Evolutionary conservation across 768 basidiomycete species (phyloP).

Genomic region (Amylocystis lapponica): DNA sequence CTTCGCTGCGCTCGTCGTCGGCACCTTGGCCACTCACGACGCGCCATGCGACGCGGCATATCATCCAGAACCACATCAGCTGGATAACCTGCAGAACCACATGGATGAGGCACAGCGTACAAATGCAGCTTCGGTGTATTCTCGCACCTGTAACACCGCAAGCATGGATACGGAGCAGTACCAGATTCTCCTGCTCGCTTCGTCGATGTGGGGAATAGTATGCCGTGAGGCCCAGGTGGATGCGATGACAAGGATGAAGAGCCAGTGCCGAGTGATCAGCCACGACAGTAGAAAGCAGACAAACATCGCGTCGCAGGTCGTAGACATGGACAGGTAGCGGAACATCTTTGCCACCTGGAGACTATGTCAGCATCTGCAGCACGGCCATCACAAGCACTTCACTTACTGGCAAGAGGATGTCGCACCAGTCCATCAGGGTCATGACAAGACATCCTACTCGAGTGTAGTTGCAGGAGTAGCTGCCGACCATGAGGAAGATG

Average conservation of each 20-base stretch:
- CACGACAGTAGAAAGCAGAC: slow-evolving; percentile 82
- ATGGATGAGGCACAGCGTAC: neutral
- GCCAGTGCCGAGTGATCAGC: slow-evolving; percentile 83
- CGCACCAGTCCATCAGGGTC: slow-evolving; percentile 91
- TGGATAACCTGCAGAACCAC: slow-evolving; percentile 52
- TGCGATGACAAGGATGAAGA: slow-evolving; percentile 69
- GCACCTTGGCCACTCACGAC: slow-evolving; percentile 74
- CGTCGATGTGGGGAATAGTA: slow-evolving; percentile 42
- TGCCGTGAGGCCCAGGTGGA: slow-evolving; percentile 49
- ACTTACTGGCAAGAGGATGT: slow-evolving; percentile 87
- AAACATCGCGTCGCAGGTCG: slow-evolving; percentile 70
- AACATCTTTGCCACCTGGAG: slow-evolving; percentile 87
- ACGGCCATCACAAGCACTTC: neutral
- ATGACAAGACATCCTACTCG: slow-evolving; percentile 87
- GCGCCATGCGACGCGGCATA: slow-evolving; percentile 75
- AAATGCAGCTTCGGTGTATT: slow-evolving; percentile 16
- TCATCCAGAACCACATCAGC: slow-evolving; percentile 82
- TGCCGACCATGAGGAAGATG: slow-evolving; percentile 64
- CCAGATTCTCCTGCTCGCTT: slow-evolving; percentile 44
- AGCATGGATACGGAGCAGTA: slow-evolving; percentile 50
- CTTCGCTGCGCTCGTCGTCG: slow-evolving; percentile 82
- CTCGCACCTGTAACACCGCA: slow-evolving; percentile 53
- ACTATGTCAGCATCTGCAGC: neutral
- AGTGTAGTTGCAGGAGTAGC: slow-evolving; percentile 81
- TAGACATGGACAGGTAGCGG: slow-evolving; percentile 66